Evolutionary conservation across 2,329 filamentous ascomycete species (phyloP), one percentile per base, ranked within the genome.

Genomic region (Apiospora koreana): DNA sequence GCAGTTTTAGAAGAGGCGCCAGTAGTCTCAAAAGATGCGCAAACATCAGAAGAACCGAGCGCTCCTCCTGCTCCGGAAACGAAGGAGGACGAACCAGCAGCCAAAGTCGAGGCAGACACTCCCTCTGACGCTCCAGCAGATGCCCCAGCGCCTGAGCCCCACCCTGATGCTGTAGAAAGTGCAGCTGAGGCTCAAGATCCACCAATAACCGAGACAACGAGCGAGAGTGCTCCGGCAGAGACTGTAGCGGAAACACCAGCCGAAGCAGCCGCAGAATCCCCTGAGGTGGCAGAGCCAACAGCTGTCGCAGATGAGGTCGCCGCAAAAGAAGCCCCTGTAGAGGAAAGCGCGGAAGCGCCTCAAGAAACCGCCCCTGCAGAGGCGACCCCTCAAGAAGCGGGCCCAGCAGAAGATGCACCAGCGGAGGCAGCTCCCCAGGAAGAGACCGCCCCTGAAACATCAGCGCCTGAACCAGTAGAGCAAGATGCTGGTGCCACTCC

Each of bases 391-490:
- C 28, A 23, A n/a, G 65, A 28, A 38, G 38, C 23, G 3, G 42
- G 23, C 28, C 41, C 41, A 7, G 41, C 65, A 67, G 28, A 41
- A 5, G 65, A 31, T 1, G 9, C 23, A 14, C 21, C 41, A 8
- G 42, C 43, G n/a, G 14, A n/a, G 21, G 38, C 21, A 45, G 38
- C 42, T 12, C 23, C 31, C n/a, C 45, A 12, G 9, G 46, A 54
- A 14, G 42, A 68, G n/a, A 35, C 35, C 7, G 50, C 68, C 18
- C 68, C 68, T 16, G 69, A 68, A 4, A 35, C 21, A 58, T n/a
- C 58, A 62, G 46, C 16, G 14, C 9, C 45, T 4, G 68, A 66
- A 38, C 28, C 70, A 25, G 42, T 46, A 8, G 65, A 67, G 41
- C 25, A 35, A 62, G 42, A 38, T 38, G 25, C 28, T 67, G 16